Base-by-base conservation (phyloP, 2,329 filamentous ascomycete species). In the Verticillium tricorpus region DNA sequence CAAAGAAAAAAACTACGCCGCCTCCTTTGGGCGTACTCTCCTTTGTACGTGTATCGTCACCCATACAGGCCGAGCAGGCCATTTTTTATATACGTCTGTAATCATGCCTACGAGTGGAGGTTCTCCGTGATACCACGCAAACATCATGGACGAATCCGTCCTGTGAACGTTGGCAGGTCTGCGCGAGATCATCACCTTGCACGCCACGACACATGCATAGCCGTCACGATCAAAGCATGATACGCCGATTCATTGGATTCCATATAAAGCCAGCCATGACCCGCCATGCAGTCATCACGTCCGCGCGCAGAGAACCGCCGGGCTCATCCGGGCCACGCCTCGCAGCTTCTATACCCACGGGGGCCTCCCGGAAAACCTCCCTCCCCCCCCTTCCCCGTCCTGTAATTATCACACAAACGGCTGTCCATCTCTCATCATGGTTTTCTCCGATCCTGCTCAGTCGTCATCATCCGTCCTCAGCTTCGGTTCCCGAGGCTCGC, bases 381-480 rank as follows among this genome's bases (percentile, higher is more conserved):
- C 31, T 5, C 31, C 32, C 17, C 32, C 17, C 8, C 34, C 15
- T 15, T 34, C 55, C 31, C 55, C 31, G n/a, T 56, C 55, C 31
- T 56, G 28, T 32, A 35, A 35, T 56, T 56, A 35, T 56, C 31
- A 32, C 31, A 32, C 31, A 56, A 35, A 56, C 55, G 55, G 31
- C 55, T 35, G 55, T 35, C 31, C 31, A 17, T 56, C 55, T n/a
- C 31, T 56, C 55, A 37, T 56, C 17, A 17, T 32, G 35, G 55
- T 19, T 35, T 35, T 32, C 32, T 32, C 19, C 32, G 22, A 11
- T 40, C 22, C 6, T 62, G 54, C 74, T 75, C 78, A 85, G 69
- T 86, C 84, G 67, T 85, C 83, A 70, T 85, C 82, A 65, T 86
- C 82, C 66, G 80, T 82, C 68, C 81, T 75, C 73, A 83, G 78